Base-by-base conservation (phyloP, 2,329 filamentous ascomycete species). In the Penicillium sp. region DNA sequence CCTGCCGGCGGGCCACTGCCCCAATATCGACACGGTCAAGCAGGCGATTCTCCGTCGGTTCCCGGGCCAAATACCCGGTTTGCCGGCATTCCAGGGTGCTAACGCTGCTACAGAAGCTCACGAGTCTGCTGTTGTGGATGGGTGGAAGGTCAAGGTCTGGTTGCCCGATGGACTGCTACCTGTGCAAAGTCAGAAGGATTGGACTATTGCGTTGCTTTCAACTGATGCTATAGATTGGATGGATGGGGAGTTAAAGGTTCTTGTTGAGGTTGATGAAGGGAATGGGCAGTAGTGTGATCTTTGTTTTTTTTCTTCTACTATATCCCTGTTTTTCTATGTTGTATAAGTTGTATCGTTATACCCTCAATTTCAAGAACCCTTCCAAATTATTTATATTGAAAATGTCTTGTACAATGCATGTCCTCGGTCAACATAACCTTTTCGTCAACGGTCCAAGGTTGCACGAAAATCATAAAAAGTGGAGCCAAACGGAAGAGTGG, bases 161-260 rank as follows among this genome's bases (percentile, higher is more conserved):
- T 65, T 79, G 1, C 72, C 77, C 1, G 70, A 77, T 49, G 77
- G 77, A 5, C 57, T 79, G n/a, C 60, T 70, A 14, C 52, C 62
- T 7, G 65, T 79, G 8, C 66, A 69, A 13, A 74, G 66, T 43
- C 74, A 78, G 49, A 71, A 72, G 37, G 75, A 79, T 45, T 79
- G 77, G 77, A 71, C 73, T 20, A 71, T 78, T 55, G 74, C 76
- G 5, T 66, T 78, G n/a, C 61, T 77, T 32, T 72, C 74, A 5
- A 73, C 73, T 11, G 71, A 72, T 18, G 74, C 72, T 11, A 72
- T 77, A 2, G 77, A 78, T 31, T 79, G 77, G 77, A 78, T 79
- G 75, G 77, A 79, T 56, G 71, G 71, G 5, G 71, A 77, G 39
- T 57, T 79, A 55, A 74, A 70, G 49, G 71, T 79, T 53, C 60